Conservation (phyloP, 345 rosid species). For the Salix suchowensis region DNA sequence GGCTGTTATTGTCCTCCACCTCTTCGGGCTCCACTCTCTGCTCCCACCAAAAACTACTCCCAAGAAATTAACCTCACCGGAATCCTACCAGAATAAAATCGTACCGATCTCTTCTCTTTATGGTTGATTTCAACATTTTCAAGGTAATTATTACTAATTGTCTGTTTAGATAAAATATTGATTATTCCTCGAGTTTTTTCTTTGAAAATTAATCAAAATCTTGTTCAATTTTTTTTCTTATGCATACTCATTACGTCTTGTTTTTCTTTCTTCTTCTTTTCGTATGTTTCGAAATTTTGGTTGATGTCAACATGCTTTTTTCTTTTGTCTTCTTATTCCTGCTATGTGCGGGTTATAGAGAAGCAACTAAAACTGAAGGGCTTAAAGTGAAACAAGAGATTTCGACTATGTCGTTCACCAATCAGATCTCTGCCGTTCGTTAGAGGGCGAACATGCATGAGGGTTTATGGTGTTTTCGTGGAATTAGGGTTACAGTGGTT, state of each 20-base stretch:
- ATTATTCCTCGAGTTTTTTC: background rate
- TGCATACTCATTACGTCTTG: background rate
- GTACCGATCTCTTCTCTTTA: background rate
- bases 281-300: background rate
- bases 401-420: background rate
- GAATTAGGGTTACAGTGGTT: conserved; percentile 37
- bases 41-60: background rate
- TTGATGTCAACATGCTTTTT: background rate
- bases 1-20: conserved; percentile 27
- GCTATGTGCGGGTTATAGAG: background rate
- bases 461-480: background rate
- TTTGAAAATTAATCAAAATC: background rate
- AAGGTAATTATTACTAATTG: background rate
- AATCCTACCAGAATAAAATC: background rate
- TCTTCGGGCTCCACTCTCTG: background rate
- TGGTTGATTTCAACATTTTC: background rate
- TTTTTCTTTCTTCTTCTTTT: background rate
- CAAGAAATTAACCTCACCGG: background rate
- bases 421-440: conserved; percentile 5
- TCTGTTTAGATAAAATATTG: background rate
- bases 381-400: background rate
- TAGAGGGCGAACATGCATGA: background rate
- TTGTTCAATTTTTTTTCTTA: background rate
- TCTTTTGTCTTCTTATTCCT: background rate
- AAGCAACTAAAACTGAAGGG: background rate